Base-by-base conservation (phyloP, 2,329 filamentous ascomycete species). In the Epichloe typhina region DNA sequence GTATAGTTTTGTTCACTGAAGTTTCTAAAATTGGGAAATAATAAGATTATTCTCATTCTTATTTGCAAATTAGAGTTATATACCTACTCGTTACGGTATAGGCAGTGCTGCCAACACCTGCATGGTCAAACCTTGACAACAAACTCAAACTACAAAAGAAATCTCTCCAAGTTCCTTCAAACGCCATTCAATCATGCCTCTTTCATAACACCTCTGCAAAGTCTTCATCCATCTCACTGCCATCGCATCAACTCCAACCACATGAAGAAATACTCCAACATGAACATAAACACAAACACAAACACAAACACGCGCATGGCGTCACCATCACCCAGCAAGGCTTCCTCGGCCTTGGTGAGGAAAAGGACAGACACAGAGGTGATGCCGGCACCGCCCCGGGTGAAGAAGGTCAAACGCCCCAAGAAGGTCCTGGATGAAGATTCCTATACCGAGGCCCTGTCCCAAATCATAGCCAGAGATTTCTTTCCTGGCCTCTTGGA, bases 401-500 rank as follows among this genome's bases (percentile, higher is more conserved):
- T 83, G 41, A 97, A 95, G 66, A 84, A 88, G 52, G 95, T 96
- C 62, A 96, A 96, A 69, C 80, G 93, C 49, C 93, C 93, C 0
- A 82, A 84, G 55, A 86, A 84, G 55, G 82, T 96, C 31, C 79
- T 98, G 31, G 88, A 95, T 65, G 93, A 98, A 73, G 91, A 98
- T 58, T 82, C 85, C 49, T 98, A 98, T 67, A 93, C 88, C 2
- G 82, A 89, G 52, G 86, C 87, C 1, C 75, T 98, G 31, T 95
- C 90, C 0, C 84, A 93, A 58, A 97, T 98, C 63, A 95, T 98
- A 55, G 88, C 88, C 9, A 83, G 93, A 57, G 93, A 98, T 72
- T 98, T 95, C 72, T 98, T 97, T 61, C 93, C 93, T 0, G 93
- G 91, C 0, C 75, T 98, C 0, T 72, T 90, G 4, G 89, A 97